Conservation (phyloP, 805 yeast genomes). For the Wickerhamiella lipophila region DNA sequence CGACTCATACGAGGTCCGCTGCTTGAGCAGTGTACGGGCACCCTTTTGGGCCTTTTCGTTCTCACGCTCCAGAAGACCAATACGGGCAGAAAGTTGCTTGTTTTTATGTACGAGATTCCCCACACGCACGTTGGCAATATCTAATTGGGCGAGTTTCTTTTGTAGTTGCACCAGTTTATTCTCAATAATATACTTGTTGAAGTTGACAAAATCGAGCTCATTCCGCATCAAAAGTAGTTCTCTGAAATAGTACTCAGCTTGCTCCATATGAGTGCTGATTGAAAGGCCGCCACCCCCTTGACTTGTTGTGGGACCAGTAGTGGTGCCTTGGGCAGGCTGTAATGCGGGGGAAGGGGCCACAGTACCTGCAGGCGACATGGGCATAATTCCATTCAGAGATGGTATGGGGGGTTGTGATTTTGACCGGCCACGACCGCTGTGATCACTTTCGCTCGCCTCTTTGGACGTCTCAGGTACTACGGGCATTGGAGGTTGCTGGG, state of each 20-base stretch:
- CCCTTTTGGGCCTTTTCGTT: constrained; percentile 25
- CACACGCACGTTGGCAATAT: constrained; percentile 24
- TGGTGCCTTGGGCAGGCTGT: not conserved
- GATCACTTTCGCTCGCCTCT: not conserved
- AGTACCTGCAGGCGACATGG: not conserved
- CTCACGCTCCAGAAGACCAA: constrained; percentile 24
- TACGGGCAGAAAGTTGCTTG: constrained; percentile 23
- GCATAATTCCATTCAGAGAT: not conserved
- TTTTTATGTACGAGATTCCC: constrained; percentile 26
- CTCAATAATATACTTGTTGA: constrained; percentile 38
- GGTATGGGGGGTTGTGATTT: constrained; percentile 10
- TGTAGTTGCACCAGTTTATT: constrained; percentile 29
- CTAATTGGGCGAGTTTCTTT: constrained; percentile 24
- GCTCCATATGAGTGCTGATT: not conserved
- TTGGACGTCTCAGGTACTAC: not conserved
- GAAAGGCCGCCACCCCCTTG: constrained; percentile 19
- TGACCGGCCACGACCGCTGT: constrained; percentile 5
- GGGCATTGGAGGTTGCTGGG: not conserved
- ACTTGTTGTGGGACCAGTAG: not conserved
- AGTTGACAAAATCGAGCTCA: constrained; percentile 48
- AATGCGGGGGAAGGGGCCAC: not conserved
- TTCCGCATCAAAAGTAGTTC: constrained; percentile 45
- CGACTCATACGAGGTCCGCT: constrained; percentile 29
- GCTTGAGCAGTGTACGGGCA: constrained; percentile 26
- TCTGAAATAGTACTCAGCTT: constrained; percentile 38